These are phyloP conservation scores for Skeletonema potamos DNA, from an alignment of 108 stramenopile species.

Conservation along the genomic window DNA sequence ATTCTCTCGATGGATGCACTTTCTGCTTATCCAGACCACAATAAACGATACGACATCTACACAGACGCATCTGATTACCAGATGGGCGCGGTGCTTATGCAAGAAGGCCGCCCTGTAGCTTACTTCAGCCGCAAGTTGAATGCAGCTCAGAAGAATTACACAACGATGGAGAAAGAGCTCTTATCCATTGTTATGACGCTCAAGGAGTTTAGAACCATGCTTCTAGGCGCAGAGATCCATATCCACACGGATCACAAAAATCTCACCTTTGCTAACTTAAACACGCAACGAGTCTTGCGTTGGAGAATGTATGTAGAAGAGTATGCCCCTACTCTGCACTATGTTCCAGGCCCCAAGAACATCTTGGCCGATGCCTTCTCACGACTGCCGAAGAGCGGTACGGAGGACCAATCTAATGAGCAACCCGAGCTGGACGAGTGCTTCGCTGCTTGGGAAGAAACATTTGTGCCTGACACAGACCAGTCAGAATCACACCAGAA, in stretches of 20 bases:
- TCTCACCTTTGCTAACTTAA: constrained; percentile 23
- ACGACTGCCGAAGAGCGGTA: neutral
- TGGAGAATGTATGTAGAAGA: constrained; percentile 45
- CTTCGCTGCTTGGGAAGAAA: neutral
- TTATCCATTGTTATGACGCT: constrained; percentile 30
- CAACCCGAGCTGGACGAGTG: too few relatives aligned
- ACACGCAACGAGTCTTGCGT: constrained; percentile 46
- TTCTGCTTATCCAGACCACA: constrained; percentile 37
- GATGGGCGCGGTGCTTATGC: constrained; percentile 23
- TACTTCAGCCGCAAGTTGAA: constrained; percentile 22
- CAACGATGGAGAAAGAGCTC: constrained; percentile 24
- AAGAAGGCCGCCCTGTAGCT: constrained; percentile 16
- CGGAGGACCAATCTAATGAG: too few relatives aligned
- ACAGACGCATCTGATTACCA: constrained; percentile 43
- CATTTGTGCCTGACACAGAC: too few relatives aligned
- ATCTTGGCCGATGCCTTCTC: constrained; percentile 39
- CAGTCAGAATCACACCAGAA: too few relatives aligned
- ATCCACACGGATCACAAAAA: constrained; percentile 48
- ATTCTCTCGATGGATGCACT: constrained; percentile 28
- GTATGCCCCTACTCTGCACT: constrained; percentile 31
- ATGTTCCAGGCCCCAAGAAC: constrained; percentile 40
- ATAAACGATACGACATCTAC: constrained; percentile 39
- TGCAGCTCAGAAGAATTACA: constrained; percentile 22
- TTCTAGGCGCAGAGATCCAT: constrained; percentile 14
- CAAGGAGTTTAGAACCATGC: constrained; percentile 16